These are phyloP conservation scores for Didymella segeticola DNA, from an alignment of 2,329 filamentous ascomycete genomes.

Conservation along the genomic window DNA sequence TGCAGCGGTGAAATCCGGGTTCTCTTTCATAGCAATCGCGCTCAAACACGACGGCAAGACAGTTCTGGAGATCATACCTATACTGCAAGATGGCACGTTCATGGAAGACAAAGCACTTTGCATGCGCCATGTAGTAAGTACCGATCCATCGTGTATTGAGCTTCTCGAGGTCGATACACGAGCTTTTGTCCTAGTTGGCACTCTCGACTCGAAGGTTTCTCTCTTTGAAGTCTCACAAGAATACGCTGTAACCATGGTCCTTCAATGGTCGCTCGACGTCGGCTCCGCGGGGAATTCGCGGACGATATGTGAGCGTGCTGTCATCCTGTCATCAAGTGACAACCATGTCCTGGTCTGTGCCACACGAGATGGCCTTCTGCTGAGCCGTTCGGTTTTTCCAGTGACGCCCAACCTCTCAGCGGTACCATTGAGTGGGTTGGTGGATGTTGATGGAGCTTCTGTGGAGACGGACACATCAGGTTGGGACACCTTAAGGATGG, in stretches of 20 bases:
- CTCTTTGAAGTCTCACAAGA: constrained; percentile 29
- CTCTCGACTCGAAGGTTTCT: constrained; percentile 30
- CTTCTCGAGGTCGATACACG: constrained; percentile 30
- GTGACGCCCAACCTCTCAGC: background rate
- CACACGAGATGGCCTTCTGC: constrained; percentile 43
- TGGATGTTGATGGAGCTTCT: no score
- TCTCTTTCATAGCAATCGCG: constrained; percentile 28
- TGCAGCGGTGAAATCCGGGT: constrained; percentile 24
- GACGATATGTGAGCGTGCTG: constrained; percentile 42
- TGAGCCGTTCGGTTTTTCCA: constrained; percentile 15
- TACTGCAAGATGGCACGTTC: constrained; percentile 26
- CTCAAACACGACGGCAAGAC: constrained; percentile 26
- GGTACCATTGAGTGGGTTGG: background rate
- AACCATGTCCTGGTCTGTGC: constrained; percentile 41
- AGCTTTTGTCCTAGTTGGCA: constrained; percentile 38
- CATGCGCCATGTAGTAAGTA: constrained; percentile 23
- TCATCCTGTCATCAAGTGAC: constrained; percentile 22
- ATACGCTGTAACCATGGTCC: constrained; percentile 9
- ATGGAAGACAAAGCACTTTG: constrained; percentile 2
- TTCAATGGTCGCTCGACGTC: constrained; percentile 21
- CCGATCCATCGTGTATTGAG: constrained; percentile 46
- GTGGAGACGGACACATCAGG: background rate
- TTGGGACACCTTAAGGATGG: constrained; percentile 32
- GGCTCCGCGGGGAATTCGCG: constrained; percentile 5
- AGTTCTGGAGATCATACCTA: constrained; percentile 33